Base-by-base conservation (phyloP, 371 early-diverging fungal genomes). In the Nematocida sp. region DNA sequence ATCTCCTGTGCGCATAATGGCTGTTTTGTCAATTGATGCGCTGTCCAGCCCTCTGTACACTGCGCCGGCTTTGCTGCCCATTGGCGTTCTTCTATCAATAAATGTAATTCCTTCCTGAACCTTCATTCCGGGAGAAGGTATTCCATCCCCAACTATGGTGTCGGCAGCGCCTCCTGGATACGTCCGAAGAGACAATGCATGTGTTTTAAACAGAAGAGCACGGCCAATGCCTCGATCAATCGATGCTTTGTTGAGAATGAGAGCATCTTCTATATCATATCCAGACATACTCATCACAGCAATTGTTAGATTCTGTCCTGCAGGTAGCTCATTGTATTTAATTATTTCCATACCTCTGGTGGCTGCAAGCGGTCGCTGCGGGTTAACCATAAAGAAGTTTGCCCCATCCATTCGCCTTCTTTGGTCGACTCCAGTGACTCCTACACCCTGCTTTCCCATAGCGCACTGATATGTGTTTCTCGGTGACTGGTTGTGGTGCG, bases 391-490 rank as follows among this genome's bases (percentile, higher is more conserved):
- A 57, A 96, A 87, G 87, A 97, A 93, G 54, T 95, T 89, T 62
- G 95, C 87, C 2, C 96, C 95, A 89, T 99, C 98, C 82, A 95
- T 94, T 83, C 98, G 91, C 74, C 92, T 91, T 76, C 94, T 87
- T 85, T 95, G 93, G 86, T 97, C 97, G 83, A 93, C 94, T 9
- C 92, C 93, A 82, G 95, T 95, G 23, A 93, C 92, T 44, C 98
- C 98, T 72, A 98, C 96, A 62, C 98, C 98, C 89, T 99, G 98
- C 89, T 99, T 99, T 86, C 97, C 98, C 99, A 99, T 99, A 86
- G 98, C 98, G 86, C 95, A 98, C 89, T 95, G 95, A 84, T 91
- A 93, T 44, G 98, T 98, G 89, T 98, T 98, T 89, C 98, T 92
- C 44, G 98, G 98, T 69, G 94, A 93, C 88, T 98, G 98, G 89